Percentiles rank a stretch among this genome's conserved stretches.
Conservation (phyloP, 1,139 yeast species). For the Nadsonia starkeyi-henricii region DNA sequence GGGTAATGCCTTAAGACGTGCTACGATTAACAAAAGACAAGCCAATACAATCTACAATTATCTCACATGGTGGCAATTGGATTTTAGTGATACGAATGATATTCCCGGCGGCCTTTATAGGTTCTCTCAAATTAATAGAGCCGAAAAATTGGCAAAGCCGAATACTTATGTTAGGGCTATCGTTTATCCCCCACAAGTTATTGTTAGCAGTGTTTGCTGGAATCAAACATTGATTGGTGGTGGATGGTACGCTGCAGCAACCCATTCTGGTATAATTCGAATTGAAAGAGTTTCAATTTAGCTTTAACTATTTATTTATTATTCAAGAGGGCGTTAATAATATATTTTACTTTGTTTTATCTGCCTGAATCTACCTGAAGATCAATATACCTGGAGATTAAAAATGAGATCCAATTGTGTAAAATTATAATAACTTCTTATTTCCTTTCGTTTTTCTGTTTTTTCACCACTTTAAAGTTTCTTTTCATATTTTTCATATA, state of each 20-base stretch:
- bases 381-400: no score
- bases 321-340: not conserved
- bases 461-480: no score
- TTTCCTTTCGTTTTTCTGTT: no score
- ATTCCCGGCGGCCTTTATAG: conserved; percentile 19
- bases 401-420: no score
- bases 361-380: no score
- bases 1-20: conserved; percentile 30
- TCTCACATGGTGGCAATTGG: conserved; percentile 26
- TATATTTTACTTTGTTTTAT: no score
- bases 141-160: conserved; percentile 14
- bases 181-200: conserved; percentile 38
- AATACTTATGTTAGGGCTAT: conserved; percentile 13
- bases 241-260: conserved; percentile 53
- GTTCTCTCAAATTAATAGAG: conserved; percentile 18
- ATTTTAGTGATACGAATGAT: conserved; percentile 23
- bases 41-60: conserved; percentile 17
- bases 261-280: conserved; percentile 52
- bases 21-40: conserved; percentile 29
- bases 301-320: not conserved
- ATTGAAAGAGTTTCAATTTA: conserved; percentile 29
- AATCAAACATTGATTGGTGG: conserved; percentile 37
- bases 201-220: conserved; percentile 48
- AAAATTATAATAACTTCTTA: no score
- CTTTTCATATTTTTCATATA: no score